Percentiles rank a stretch among this genome's conserved stretches.
Conservation (phyloP, 2,329 filamentous ascomycete species). For the Trichoderma semiorbis region DNA sequence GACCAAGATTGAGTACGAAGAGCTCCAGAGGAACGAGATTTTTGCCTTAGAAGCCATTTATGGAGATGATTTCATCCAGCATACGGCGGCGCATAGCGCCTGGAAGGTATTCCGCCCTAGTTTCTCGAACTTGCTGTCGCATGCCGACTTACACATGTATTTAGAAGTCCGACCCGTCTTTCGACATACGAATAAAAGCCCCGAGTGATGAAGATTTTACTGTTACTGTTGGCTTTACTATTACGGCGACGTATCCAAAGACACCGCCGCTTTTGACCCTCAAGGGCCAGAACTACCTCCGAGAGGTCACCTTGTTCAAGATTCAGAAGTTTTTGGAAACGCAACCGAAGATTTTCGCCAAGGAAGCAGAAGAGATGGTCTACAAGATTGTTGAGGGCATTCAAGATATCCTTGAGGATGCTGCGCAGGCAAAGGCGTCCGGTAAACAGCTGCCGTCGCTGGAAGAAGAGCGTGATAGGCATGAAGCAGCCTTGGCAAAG, state of each 20-base stretch:
- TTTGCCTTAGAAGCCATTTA: slow-evolving; percentile 85
- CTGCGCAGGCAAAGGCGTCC: slow-evolving; percentile 71
- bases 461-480: slow-evolving; percentile 81
- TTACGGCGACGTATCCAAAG: slow-evolving; percentile 90
- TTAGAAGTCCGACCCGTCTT: slow-evolving; percentile 75
- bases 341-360: slow-evolving; percentile 52
- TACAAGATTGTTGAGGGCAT: slow-evolving; percentile 65
- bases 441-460: slow-evolving; percentile 78
- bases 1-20: slow-evolving; percentile 65
- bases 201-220: slow-evolving; percentile 68
- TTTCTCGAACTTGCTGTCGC: slow-evolving; percentile 6
- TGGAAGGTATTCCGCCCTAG: slow-evolving; percentile 67
- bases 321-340: slow-evolving; percentile 62
- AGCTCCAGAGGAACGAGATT: slow-evolving; percentile 84
- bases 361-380: slow-evolving; percentile 56
- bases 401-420: slow-evolving; percentile 78
- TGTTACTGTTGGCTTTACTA: slow-evolving; percentile 69
- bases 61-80: slow-evolving; percentile 78
- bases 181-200: slow-evolving; percentile 75
- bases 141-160: slow-evolving; percentile 22
- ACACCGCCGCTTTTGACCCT: slow-evolving; percentile 70
- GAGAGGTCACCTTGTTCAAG: slow-evolving; percentile 67
- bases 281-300: slow-evolving; percentile 61
- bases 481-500: slow-evolving; percentile 68
- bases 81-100: slow-evolving; percentile 66